Base-by-base conservation (phyloP, 306 rosid species). In the Rosa persica region DNA sequence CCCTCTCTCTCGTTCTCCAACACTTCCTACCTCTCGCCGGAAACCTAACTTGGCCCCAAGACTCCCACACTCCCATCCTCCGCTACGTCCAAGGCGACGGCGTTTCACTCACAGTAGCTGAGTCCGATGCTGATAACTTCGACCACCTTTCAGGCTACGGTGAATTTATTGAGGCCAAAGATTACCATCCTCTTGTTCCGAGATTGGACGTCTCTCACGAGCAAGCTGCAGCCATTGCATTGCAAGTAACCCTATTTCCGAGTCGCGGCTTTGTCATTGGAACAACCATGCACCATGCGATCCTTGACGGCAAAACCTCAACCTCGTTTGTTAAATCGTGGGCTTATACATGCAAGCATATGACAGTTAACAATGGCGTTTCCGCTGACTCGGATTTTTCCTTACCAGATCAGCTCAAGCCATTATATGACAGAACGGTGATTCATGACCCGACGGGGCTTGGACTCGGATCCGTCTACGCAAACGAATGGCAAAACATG, bases 11-110 rank as follows among this genome's bases (percentile, higher is more conserved):
- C 20, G 60, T 89, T 27, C 93, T 89, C 82, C 79, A 78, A 20
- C 79, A 84, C 81, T 91, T 84, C 69, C 78, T 80, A 39, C 89
- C 89, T 36, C 90, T 91, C 0, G 87, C 90, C 11, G 88, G 90
- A 8, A 86, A 74, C 8, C 74, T 91, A 6, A 25, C 75, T 2
- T 91, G 96, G 93, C 90, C 87, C 4, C 38, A 67, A 0, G 54
- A 75, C 7, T 87, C 84, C 1, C 44, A 75, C 0, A 73, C 47
- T 10, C 96, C 91, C 43, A 0, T 81, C 27, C 85, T 72, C 65
- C 67, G 44, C 11, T 64, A 64, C 10, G n/a, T 16, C n/a, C 70
- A 78, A 0, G 86, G 82, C 11, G 86, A 87, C 51, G 65, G 78
- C 11, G 84, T 87, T 40, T 83, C 88, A 0, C 47, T 89, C 4